Evolutionary conservation across 148 eudicot genomes (phyloP), one percentile per base, ranked within the genome.

Genomic region (Spergularia bocconei): DNA sequence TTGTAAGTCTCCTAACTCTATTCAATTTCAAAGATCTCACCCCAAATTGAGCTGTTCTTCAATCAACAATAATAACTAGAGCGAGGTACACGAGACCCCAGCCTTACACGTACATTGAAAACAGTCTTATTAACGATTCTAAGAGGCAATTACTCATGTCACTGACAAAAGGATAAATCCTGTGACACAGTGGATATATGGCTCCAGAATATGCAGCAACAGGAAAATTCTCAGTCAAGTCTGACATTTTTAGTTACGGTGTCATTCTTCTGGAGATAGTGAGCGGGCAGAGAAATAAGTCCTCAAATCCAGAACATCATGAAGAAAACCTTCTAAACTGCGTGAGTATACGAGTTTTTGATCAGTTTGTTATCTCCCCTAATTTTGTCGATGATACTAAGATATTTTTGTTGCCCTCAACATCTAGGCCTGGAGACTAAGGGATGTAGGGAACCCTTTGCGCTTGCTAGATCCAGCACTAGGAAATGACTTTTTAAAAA

Each of bases 141-240:
- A 5, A 11, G 25, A 48, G 14, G 12, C 11, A 69, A 69, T 25
- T 52, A 51, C 15, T 2, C 10, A 44, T 1, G 8, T 52, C 20
- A 54, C 21, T 69, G 60, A 69, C 60, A 23, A 52, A 2, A 10
- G 20, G 13, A 19, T 2, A 23, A 48, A 38, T 21, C 2, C 39
- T 25, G 38, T 68, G 20, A 58, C 13, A 78, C 84, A 91, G 97
- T 68, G 97, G 97, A 11, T 91, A 88, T 47, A 89, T 91, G 97
- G 97, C 97, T 20, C 97, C 97, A 10, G 97, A 91, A 58, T 91
- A 89, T 64, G 81, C 81, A 62, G 79, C 86, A 39, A 81, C 86
- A 63, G 97, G 97, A 44, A 85, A 91, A 71, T 84, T 85, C 19
- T 89, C 97, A 25, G 93, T 85, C 77, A 91, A 91, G 77, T 89